Base-by-base conservation (phyloP, 768 basidiomycete genomes). In the Zangia roseola region DNA sequence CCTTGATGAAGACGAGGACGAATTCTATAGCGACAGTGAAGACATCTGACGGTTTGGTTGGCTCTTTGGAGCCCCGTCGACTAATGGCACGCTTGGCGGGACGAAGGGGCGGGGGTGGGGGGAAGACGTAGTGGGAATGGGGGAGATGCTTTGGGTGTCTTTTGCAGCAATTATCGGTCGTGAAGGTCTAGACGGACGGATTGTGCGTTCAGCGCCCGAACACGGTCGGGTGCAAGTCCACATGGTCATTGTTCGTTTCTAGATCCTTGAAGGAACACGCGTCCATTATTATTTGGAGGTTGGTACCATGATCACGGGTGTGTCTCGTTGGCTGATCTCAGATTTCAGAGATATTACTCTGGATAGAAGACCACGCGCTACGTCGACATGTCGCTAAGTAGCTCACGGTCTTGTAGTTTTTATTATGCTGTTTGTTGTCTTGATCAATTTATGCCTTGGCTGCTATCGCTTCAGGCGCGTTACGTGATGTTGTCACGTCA, bases 41-140 rank as follows among this genome's bases (percentile, higher is more conserved):
- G 85, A 75, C 58, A 80, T 92, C 75, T 92, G 90, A 92, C 91
- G 80, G 74, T 83, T 72, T 75, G 82, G 88, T 76, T 63, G 88
- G 89, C 89, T 91, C 88, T 73, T 68, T 57, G 87, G 88, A 88
- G 88, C 88, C 85, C 77, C 76, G 73, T 73, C 78, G 69, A 74
- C 63, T 63, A 58, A 77, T 76, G 81, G 74, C 40, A 83, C 81
- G 82, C 71, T 83, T 71, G 78, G 87, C 69, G 84, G 80, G 82
- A 85, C 56, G 75, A 77, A 53, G 57, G 76, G 71, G 24, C 30
- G 54, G 57, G 76, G 71, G 24, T 34, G 55, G 42, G 36, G 50
- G n/a, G 49, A 37, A 17, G 39, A 35, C 31, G 44, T 37, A 19
- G 45, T 45, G 40, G 51, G 44, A 25, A 17, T 30, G 45, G 50